Evolutionary conservation across 805 yeast species (phyloP), one percentile per base, ranked within the genome.

Genomic region (Blastobotrys peoriensis): DNA sequence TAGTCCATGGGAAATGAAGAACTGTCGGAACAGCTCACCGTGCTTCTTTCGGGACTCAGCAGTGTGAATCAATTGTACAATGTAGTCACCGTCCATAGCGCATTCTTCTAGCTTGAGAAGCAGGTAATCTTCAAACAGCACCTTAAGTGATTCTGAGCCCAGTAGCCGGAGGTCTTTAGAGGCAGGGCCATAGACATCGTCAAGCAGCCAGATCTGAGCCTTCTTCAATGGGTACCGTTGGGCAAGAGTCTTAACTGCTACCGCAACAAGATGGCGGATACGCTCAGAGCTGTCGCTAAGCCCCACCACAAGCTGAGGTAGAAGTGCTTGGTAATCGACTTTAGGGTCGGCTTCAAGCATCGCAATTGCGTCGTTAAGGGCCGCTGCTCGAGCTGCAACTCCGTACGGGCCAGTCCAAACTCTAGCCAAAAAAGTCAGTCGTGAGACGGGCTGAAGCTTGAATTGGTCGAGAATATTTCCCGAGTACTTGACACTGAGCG

Each of bases 1-100:
- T 33, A 68, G 60, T 56, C 86, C 83, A 61, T 87, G 93, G 45
- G 82, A 78, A 16, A 83, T 76, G 55, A 86, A 70, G 52, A 81
- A 84, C 0, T 88, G 75, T 43, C 81, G 61, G 37, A 75, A 19
- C 5, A 46, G 35, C 18, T 35, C 43, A 4, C 37, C 42, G 4
- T 46, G 25, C 27, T 36, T 25, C 38, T 54, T 53, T 8, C 45
- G 33, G n/a, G 40, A 42, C 43, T 53, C 46, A 9, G 40, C 25
- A 16, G 36, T 10, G 13, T 39, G 30, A 17, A 52, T 15, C 16
- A 40, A 28, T 18, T 39, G 39, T 16, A 70, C 59, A 47, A 78
- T 61, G 54, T 75, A 78, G 20, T 66, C 61, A 27, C 64, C 63
- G 51, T 81, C 88, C 49, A 79, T 61, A 17, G 68, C 63, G 44